Conservation (phyloP, 2,329 filamentous ascomycete genomes). For the Neonectria faginata region DNA sequence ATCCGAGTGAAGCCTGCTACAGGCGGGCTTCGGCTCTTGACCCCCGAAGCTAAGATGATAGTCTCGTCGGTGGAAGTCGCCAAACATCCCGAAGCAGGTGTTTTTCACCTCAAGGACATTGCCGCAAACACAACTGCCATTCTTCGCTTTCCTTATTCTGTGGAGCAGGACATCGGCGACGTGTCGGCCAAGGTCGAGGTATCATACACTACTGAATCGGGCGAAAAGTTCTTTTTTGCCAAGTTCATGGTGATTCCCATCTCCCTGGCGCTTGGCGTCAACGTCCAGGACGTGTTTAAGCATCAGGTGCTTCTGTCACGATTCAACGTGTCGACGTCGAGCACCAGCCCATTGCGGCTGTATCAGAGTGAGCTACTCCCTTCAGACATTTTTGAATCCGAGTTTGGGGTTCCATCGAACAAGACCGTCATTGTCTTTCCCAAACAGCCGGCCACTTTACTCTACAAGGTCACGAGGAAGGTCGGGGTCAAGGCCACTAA, state of each 20-base stretch:
- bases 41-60: constrained; percentile 67
- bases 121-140: constrained; percentile 60
- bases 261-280: constrained; percentile 87
- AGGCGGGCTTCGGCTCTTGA: constrained; percentile 73
- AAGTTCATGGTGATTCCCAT: constrained; percentile 74
- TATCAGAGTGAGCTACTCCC: constrained; percentile 76
- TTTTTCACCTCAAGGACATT: constrained; percentile 64
- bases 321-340: constrained; percentile 90
- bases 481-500: constrained; percentile 50
- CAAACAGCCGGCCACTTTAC: constrained; percentile 81
- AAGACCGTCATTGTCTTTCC: constrained; percentile 76
- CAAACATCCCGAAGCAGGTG: constrained; percentile 64
- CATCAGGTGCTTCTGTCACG: constrained; percentile 83
- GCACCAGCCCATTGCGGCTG: constrained; percentile 78
- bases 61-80: constrained; percentile 56
- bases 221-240: constrained; percentile 55
- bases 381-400: constrained; percentile 76
- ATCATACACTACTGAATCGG: constrained; percentile 75
- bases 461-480: constrained; percentile 81
- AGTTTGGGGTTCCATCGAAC: constrained; percentile 66
- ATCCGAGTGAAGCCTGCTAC: constrained; percentile 73
- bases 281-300: constrained; percentile 97
- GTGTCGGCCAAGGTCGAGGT: constrained; percentile 83
- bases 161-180: constrained; percentile 79
- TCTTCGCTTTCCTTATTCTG: constrained; percentile 82